phyloP scores from a whole-genome alignment of 2,329 filamentous ascomycete species.

The Rutstroemia sydowiana region DNA sequence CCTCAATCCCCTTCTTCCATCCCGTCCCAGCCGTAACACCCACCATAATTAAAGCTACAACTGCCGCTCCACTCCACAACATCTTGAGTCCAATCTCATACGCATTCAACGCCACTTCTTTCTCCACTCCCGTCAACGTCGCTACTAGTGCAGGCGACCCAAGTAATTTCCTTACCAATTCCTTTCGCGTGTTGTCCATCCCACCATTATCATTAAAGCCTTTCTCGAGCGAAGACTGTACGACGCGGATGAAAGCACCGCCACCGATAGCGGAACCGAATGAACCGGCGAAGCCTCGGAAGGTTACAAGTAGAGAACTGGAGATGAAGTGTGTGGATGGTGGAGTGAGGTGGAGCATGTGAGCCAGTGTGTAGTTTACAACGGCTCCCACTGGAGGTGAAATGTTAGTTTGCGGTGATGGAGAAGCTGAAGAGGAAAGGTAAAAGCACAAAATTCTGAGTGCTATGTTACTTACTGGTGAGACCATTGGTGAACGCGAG shows the following conservation, averaged over 20 bases:
- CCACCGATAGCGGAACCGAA: slow-evolving; percentile 77
- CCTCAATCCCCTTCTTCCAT: slow-evolving; percentile 34
- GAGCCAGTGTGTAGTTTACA: slow-evolving; percentile 75
- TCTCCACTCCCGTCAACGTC: slow-evolving; percentile 41
- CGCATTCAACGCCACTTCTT: slow-evolving; percentile 41
- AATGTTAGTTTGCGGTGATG: no score
- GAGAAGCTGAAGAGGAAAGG: no score
- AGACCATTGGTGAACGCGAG: slow-evolving; percentile 64
- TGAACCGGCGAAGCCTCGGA: slow-evolving; percentile 72
- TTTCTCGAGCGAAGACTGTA: slow-evolving; percentile 28
- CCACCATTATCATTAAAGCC: slow-evolving; percentile 31
- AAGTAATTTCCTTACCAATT: slow-evolving; percentile 46
- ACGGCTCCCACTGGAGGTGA: slow-evolving; percentile 52
- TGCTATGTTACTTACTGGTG: slow-evolving; percentile 39
- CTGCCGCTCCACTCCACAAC: slow-evolving; percentile 45
- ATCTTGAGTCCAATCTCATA: slow-evolving; percentile 47
- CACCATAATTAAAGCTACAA: slow-evolving; percentile 40
- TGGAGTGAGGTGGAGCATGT: slow-evolving; percentile 65
- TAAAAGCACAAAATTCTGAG: no score
- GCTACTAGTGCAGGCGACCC: slow-evolving; percentile 51
- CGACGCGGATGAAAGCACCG: slow-evolving; percentile 37
- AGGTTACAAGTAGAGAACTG: slow-evolving; percentile 69
- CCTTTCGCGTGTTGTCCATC: slow-evolving; percentile 21
- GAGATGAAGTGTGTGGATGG: slow-evolving; percentile 65
- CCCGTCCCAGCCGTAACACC: slow-evolving; percentile 51